phyloP scores from a whole-genome alignment of 2,329 filamentous ascomycete species.

The Sporothrix mexicana region DNA sequence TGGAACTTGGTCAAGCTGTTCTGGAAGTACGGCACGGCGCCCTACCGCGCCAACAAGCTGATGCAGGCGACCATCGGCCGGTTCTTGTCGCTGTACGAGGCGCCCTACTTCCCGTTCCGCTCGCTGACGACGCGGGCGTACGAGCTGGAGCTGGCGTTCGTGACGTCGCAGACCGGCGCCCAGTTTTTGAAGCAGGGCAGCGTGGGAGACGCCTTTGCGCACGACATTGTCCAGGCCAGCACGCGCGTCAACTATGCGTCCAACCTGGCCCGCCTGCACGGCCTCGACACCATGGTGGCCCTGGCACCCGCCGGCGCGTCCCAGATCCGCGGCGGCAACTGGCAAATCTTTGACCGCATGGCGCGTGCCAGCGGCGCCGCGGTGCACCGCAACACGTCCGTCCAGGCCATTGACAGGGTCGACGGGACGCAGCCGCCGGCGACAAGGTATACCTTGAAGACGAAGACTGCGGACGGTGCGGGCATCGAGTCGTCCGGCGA shows the following conservation, averaged over 20 bases:
- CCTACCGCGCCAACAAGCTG: conserved; percentile 73
- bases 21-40: conserved; percentile 84
- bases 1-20: conserved; percentile 80
- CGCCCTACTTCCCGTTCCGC: conserved; percentile 81
- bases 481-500: conserved; percentile 43
- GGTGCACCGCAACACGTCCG: conserved; percentile 69
- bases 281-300: conserved; percentile 86
- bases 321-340: conserved; percentile 83
- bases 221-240: conserved; percentile 85
- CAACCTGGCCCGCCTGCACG: conserved; percentile 85
- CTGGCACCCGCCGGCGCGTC: conserved; percentile 88
- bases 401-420: conserved; percentile 49
- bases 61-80: conserved; percentile 72
- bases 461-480: conserved; percentile 43
- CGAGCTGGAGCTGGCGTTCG: conserved; percentile 68
- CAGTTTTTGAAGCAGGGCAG: conserved; percentile 72
- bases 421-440: not conserved
- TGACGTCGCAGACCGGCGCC: conserved; percentile 74
- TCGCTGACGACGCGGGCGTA: conserved; percentile 73
- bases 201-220: conserved; percentile 70
- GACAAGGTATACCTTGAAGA: conserved; percentile 55
- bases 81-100: conserved; percentile 81
- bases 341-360: conserved; percentile 91
- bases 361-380: conserved; percentile 66
- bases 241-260: conserved; percentile 95